Base-by-base conservation (phyloP, 192 early-diverging fungal genomes). In the Backusella morwellensis region DNA sequence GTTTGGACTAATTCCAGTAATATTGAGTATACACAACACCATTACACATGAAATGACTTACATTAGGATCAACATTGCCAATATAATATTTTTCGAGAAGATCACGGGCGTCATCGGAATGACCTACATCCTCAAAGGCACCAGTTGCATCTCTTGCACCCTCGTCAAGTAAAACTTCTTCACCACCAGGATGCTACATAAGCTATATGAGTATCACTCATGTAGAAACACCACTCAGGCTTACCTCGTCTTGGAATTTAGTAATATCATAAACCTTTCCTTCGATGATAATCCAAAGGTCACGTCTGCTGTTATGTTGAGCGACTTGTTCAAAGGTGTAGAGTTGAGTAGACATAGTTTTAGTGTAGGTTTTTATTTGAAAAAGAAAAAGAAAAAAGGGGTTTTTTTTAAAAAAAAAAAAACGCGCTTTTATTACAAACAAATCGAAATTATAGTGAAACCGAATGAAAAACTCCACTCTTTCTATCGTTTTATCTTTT, bases 81-180 rank as follows among this genome's bases (percentile, higher is more conserved):
- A 97, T 85, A 74, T 87, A 88, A 77, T 92, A 89, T 23, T 85
- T 83, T 78, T 89, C 85, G 75, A 99, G 86, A 76, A 99, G 76
- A 26, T 95, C 94, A 71, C 90, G 92, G 34, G 97, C 97, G 77
- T 99, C 97, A 42, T 95, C 92, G 36, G 94, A 95, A 87, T 99
- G 96, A 35, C 97, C 97, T 82, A 99, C 95, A 83, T 97, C 96
- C 76, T 99, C 95, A 87, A 99, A 99, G 32, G 95, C 93, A 76
- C 92, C 95, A 52, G 94, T 95, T 38, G 96, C 94, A 83, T 99
- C 96, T 74, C 86, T 88, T 83, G 95, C 97, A 59, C 91, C 96
- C 76, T 93, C 89, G 86, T 97, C 97, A 54, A 97, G 79, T 75
- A 99, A 86, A n/a, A 99, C 96, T 82, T 99, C 97, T 86, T 97